Evolutionary conservation across 2,329 filamentous ascomycete genomes (phyloP), one percentile per base, ranked within the genome.

Genomic region (Graphilbum ipis-grandicollis): DNA sequence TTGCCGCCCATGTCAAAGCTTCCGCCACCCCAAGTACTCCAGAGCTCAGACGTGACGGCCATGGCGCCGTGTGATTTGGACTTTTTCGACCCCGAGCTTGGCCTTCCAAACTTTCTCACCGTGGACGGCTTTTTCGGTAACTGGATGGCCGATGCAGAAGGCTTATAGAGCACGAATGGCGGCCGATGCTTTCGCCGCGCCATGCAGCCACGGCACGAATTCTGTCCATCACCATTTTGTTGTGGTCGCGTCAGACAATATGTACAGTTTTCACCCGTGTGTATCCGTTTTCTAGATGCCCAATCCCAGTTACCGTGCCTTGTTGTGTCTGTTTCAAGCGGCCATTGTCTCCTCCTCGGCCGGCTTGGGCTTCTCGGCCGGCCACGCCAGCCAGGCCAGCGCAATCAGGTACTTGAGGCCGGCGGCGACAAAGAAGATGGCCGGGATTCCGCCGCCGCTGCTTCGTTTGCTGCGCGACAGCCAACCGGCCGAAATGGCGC

Each of bases 401-500:
- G 31, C 31, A 15, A 32, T 21, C 17, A 12, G 3, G 17, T 19
- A 21, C 31, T 32, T 32, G 17, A 32, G 17, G 12, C 31, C 31
- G 13, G 31, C 31, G 10, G 18, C 18, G 18, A 32, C 10, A 19
- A 19, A 32, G 5, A 32, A 17, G 10, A 21, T 18, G 10, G 31
- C 17, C 17, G 10, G 13, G 12, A 19, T 21, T 17, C 31, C 31
- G 18, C 17, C 31, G 5, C 31, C 26, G 10, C 5, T 13, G 26
- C 10, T 7, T 7, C 6, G 6, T 5, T 13, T 3, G 17, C 17
- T 21, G 6, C 31, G 31, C 18, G 10, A 13, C 17, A 32, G 31
- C 31, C 31, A 32, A 13, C 31, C 31, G 10, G 17, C 31, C 3
- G 31, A 19, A 8, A 70, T 47, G 9, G 65, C 67, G 0, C 67